Conservation (phyloP, 805 yeast species). For the Jamesozyma piceae region DNA sequence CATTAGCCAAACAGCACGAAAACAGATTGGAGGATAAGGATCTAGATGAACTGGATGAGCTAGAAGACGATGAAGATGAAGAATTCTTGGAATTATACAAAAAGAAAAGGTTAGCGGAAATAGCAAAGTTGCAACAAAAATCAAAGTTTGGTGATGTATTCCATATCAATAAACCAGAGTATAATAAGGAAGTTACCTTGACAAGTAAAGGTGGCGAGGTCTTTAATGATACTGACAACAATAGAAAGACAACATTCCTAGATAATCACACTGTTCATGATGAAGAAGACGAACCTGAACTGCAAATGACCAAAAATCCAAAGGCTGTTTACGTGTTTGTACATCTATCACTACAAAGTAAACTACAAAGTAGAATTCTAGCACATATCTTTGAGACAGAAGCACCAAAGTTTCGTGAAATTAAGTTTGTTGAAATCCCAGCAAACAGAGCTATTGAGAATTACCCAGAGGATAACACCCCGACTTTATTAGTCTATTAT, state of each 20-base stretch:
- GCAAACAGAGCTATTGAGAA: slow-evolving; percentile 85
- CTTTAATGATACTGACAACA: not conserved
- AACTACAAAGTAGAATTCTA: slow-evolving; percentile 65
- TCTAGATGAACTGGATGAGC: slow-evolving; percentile 71
- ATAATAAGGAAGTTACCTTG: slow-evolving; percentile 73
- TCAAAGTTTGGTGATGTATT: slow-evolving; percentile 65
- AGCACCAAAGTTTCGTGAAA: slow-evolving; percentile 64
- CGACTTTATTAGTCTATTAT: slow-evolving; percentile 77
- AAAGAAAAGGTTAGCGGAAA: slow-evolving; percentile 65
- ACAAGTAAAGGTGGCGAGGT: slow-evolving; percentile 43
- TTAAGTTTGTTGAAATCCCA: slow-evolving; percentile 89
- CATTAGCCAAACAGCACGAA: slow-evolving; percentile 67
- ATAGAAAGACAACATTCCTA: slow-evolving; percentile 1
- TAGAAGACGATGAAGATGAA: slow-evolving; percentile 90
- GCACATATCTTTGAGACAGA: slow-evolving; percentile 45
- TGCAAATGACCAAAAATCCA: slow-evolving; percentile 5
- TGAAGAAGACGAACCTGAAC: slow-evolving; percentile 2
- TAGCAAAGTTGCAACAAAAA: slow-evolving; percentile 46
- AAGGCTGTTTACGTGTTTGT: slow-evolving; percentile 54
- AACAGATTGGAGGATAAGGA: slow-evolving; percentile 71
- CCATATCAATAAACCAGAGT: slow-evolving; percentile 81
- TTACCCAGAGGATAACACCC: slow-evolving; percentile 85
- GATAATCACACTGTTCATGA: not conserved
- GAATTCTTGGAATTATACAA: slow-evolving; percentile 76
- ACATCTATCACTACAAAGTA: slow-evolving; percentile 63